These are phyloP conservation scores for Cryptococcus floricola DNA, from an alignment of 1,284 basidiomycete genomes.

Conservation along the genomic window DNA sequence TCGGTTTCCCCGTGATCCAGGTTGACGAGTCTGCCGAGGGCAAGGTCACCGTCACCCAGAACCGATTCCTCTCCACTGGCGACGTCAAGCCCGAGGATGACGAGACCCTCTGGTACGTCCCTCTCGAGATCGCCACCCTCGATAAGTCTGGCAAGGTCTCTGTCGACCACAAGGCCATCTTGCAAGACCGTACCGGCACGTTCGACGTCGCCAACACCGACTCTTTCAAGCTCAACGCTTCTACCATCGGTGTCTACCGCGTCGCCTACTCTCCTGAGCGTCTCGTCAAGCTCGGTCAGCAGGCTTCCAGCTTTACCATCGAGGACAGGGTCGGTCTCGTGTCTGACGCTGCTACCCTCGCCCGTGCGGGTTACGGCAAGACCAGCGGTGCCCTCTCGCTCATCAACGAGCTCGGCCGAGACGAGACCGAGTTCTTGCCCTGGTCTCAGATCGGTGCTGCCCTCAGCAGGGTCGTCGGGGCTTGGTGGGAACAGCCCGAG, in stretches of 20 bases:
- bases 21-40: constrained; percentile 72
- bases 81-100: constrained; percentile 76
- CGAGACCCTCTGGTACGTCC: constrained; percentile 81
- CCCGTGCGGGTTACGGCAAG: constrained; percentile 72
- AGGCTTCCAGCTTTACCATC: constrained; percentile 74
- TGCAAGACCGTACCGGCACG: constrained; percentile 66
- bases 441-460: constrained; percentile 46
- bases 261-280: constrained; percentile 82
- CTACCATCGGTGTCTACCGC: constrained; percentile 81
- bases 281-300: constrained; percentile 70
- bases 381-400: constrained; percentile 73
- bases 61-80: constrained; percentile 87
- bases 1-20: constrained; percentile 82
- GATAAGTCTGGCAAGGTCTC: constrained; percentile 58
- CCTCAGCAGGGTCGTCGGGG: constrained; percentile 58
- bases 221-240: constrained; percentile 82
- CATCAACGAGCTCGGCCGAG: constrained; percentile 61
- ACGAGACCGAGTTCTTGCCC: constrained; percentile 62
- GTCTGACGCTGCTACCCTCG: constrained; percentile 72
- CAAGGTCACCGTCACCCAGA: constrained; percentile 71
- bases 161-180: constrained; percentile 63
- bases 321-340: constrained; percentile 85
- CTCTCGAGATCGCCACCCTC: constrained; percentile 70
- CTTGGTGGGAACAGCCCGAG: constrained; percentile 81
- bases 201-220: constrained; percentile 65